Evolutionary conservation across 2,329 filamentous ascomycete genomes (phyloP).

Genomic region (Zymoseptoria tritici): DNA sequence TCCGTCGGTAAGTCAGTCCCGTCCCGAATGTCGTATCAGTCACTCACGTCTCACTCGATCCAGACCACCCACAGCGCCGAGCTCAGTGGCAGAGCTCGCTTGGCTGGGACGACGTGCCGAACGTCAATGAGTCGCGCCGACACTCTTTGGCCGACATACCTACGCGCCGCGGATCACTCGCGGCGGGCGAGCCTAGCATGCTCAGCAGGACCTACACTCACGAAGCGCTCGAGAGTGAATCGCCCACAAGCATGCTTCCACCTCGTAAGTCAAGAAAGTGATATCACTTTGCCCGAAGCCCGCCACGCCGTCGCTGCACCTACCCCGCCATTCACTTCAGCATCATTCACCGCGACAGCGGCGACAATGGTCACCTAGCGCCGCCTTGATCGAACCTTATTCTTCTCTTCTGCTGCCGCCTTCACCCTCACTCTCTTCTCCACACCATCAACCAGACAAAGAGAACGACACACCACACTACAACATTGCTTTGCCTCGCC

Average conservation of each 20-base stretch:
- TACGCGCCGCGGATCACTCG: constrained; percentile 31
- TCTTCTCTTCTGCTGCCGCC: neutral
- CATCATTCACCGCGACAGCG: neutral
- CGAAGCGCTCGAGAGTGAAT: constrained; percentile 12
- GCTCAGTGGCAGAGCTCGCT: constrained; percentile 62
- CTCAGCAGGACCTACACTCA: constrained; percentile 16
- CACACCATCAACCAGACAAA: neutral
- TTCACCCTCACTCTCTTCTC: neutral
- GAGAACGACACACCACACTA: neutral
- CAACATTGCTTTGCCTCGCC: neutral
- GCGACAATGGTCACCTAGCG: neutral
- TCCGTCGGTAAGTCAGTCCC: constrained; percentile 20
- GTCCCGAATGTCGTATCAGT: neutral
- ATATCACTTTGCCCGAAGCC: neutral
- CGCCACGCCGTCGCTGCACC: neutral
- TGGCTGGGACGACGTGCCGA: constrained; percentile 55
- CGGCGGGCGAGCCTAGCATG: constrained; percentile 17
- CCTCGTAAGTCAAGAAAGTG: constrained; percentile 8
- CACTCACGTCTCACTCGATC: neutral
- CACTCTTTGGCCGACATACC: constrained; percentile 61
- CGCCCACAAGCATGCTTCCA: constrained; percentile 7
- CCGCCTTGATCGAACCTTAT: neutral
- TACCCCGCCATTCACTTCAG: constrained; percentile 5
- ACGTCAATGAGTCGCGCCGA: constrained; percentile 65
- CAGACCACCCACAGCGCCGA: constrained; percentile 24